Conservation (phyloP, 768 basidiomycete genomes). For the Rhizopogon roseolus region DNA sequence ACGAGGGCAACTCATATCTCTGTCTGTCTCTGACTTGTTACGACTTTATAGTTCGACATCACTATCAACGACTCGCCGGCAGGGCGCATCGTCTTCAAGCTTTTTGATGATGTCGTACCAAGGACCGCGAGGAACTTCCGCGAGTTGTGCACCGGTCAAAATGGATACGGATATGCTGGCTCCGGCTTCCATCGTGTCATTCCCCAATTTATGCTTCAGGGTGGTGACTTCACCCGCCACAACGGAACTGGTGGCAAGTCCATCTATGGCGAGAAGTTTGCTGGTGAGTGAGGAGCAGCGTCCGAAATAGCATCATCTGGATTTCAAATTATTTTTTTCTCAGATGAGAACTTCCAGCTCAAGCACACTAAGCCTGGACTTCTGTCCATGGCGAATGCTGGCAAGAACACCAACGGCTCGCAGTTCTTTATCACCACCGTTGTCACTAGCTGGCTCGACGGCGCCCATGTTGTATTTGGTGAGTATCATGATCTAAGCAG, state of each 20-base stretch:
- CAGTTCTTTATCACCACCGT: conserved; percentile 93
- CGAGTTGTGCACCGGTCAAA: conserved; percentile 72
- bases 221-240: conserved; percentile 74
- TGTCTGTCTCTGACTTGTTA: conserved; percentile 1
- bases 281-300: conserved; percentile 35
- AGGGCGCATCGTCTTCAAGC: conserved; percentile 76
- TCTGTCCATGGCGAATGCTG: conserved; percentile 80
- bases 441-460: conserved; percentile 74
- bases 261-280: conserved; percentile 68
- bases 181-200: conserved; percentile 79
- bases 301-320: not conserved
- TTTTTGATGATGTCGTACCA: conserved; percentile 77
- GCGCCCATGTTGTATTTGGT: conserved; percentile 86
- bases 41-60: conserved; percentile 59
- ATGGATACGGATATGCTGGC: conserved; percentile 72
- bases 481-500: conserved; percentile 5
- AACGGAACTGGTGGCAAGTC: conserved; percentile 80
- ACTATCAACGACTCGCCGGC: conserved; percentile 31
- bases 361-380: conserved; percentile 70
- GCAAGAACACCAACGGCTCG: conserved; percentile 79
- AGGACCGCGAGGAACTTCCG: conserved; percentile 83
- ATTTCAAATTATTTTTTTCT: conserved; percentile 12
- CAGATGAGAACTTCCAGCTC: conserved; percentile 82
- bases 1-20: not conserved
- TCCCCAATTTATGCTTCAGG: conserved; percentile 84